A percentile compares a stretch with the other conserved stretches of the same genome.
Conservation (phyloP, 306 rosid species). For the Morella rubra region DNA sequence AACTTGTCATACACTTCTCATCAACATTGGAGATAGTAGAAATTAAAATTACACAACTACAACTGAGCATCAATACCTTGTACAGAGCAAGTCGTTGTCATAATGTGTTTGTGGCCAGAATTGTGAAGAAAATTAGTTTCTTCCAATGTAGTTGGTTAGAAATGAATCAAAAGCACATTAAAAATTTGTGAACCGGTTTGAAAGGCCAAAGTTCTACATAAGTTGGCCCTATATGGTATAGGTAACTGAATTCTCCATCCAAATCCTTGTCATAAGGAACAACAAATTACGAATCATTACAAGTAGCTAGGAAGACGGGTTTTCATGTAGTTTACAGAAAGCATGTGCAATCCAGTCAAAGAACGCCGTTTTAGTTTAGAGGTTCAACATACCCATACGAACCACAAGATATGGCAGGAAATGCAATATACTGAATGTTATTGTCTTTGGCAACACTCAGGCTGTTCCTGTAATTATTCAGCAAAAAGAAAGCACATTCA, state of each 20-base stretch:
- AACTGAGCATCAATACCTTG: not conserved
- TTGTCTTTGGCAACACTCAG: slow-evolving; percentile 71
- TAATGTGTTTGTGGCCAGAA: not conserved
- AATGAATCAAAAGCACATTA: not conserved
- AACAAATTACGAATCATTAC: not conserved
- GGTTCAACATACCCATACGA: slow-evolving; percentile 59
- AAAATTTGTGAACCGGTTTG: not conserved
- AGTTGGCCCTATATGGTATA: not conserved
- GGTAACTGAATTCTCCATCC: not conserved
- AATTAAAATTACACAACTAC: not conserved
- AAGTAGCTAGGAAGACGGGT: not conserved
- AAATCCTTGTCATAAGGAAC: not conserved
- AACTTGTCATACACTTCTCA: slow-evolving; percentile 2
- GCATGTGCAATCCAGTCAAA: not conserved
- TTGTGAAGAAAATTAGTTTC: not conserved
- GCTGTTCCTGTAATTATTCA: slow-evolving; percentile 58
- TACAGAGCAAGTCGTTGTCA: not conserved
- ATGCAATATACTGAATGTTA: slow-evolving; percentile 67
- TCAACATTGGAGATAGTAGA: not conserved
- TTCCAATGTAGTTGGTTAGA: not conserved
- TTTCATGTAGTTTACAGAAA: not conserved
- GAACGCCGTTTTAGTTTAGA: not conserved
- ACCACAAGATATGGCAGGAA: slow-evolving; percentile 95
- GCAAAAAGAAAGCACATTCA: not conserved
- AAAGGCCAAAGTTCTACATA: not conserved